Evolutionary conservation across 73 alveolate species (phyloP), one percentile per base, ranked within the genome.

Genomic region (Paramecium bursaria): DNA sequence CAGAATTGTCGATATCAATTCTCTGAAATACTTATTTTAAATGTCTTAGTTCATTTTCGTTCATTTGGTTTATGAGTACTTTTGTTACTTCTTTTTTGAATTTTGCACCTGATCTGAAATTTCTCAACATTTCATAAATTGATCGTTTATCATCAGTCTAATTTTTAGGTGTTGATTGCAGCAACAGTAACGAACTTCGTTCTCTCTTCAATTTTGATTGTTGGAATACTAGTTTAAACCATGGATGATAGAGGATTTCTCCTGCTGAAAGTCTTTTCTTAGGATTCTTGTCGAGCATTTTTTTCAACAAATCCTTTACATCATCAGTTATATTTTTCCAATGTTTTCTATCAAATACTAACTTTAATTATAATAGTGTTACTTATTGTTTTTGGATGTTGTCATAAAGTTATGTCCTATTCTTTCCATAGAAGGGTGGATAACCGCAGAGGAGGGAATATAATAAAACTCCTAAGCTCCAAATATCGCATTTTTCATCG

Each of bases 381-480:
- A 86, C 74, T 17, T 57, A 47, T 23, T 79, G 74, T 9, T 87
- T 11, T 39, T 75, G 46, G 26, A 95, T 91, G 48, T 91, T 93
- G 80, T 88, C 88, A 91, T 93, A 95, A 5, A 95, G 90, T 53
- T 95, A 97, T 51, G 90, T 82, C 53, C 93, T 90, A 67, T 88
- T 57, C 48, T 88, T 91, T 1, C 99, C 99, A 42, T 93, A 92
- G 85, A 94, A 95, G 31, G 99, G 99, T 2, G 98, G 98, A 50
- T 95, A 94, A 2, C 99, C 99, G 67, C 95, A 88, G 57, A 95
- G 85, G 50, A 95, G 73, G 60, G 92, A 88, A 86, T 91, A 95
- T 57, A 96, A 87, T 35, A 95, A 86, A 22, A 95, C 98, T 10
- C 99, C 99, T 21, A 94, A 90, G 44, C 97, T 90, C 99, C 99